Percentiles rank a stretch among this genome's conserved stretches.
These are phyloP conservation scores for Neophaeococcomyces aloes DNA, from an alignment of 2,329 filamentous ascomycete genomes.

Conservation along the genomic window DNA sequence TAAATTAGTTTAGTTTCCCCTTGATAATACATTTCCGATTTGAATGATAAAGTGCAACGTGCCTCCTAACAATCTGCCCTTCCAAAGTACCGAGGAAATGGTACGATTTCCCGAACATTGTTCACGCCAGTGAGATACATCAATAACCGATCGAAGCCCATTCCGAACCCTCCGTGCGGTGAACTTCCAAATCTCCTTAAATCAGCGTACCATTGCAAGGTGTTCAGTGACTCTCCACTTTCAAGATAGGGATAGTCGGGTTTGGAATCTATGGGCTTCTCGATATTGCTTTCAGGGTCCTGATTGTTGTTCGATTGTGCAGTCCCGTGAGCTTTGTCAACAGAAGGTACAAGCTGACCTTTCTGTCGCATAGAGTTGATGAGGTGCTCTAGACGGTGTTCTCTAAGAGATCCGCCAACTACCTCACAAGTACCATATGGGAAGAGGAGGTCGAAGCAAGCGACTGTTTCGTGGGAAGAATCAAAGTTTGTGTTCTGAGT, in stretches of 20 bases:
- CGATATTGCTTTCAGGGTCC: background rate
- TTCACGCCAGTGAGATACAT: conserved; percentile 72
- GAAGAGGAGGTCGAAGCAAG: conserved; percentile 74
- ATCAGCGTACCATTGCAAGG: conserved; percentile 77
- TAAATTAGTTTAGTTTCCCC: no score
- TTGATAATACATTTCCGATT: no score
- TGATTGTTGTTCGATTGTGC: conserved; percentile 3
- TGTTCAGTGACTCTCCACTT: conserved; percentile 34
- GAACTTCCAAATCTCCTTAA: conserved; percentile 82
- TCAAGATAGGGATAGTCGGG: conserved; percentile 28
- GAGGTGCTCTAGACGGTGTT: conserved; percentile 61
- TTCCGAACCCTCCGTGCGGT: conserved; percentile 80
- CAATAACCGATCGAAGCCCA: conserved; percentile 80
- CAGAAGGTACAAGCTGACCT: conserved; percentile 42
- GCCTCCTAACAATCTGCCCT: conserved; percentile 37
- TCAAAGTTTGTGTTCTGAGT: background rate
- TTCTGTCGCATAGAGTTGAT: conserved; percentile 59
- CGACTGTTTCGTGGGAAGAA: conserved; percentile 47
- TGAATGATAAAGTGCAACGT: no score
- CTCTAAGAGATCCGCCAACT: conserved; percentile 79
- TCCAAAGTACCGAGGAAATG: conserved; percentile 64
- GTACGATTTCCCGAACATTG: conserved; percentile 74
- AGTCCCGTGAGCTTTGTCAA: background rate
- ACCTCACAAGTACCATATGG: conserved; percentile 79
- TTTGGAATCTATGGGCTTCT: background rate